Evolutionary conservation across 2,329 filamentous ascomycete species (phyloP), one percentile per base, ranked within the genome.

Genomic region (Cordyceps cateniannulata): DNA sequence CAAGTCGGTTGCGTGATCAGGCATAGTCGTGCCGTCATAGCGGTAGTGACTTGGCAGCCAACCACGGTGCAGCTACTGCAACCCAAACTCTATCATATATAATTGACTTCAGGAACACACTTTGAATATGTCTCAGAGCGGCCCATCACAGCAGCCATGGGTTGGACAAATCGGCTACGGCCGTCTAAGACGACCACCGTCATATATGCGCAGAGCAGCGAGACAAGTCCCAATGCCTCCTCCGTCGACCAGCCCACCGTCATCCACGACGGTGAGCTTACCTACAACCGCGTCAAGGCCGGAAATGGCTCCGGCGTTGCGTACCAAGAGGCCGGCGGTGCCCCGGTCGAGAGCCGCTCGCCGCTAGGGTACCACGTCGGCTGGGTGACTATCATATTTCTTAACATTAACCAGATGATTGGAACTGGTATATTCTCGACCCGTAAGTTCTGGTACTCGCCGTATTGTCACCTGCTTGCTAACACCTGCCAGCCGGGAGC

Each of bases 391-490:
- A 80, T 85, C 25, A 73, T 86, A 35, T 85, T 85, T 44, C 68
- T 87, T 58, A 87, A 87, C 62, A 69, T 87, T 45, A 83, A 81
- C 61, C 79, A 81, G 70, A 87, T 87, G 83, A 75, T 87, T 50
- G 85, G 85, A 1, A 86, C 83, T 0, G 84, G 84, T 51, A 79
- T 86, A n/a, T 86, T 84, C 61, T 87, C 84, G 0, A 87, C 85
- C 0, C 85, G 84, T 86, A 66, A 66, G 83, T 75, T 20, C n/a
- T n/a, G 16, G 5, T 40, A 10, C 12, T n/a, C 38, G 7, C 18
- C 38, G 3, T n/a, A 5, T 14, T 40, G 18, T 40, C 10, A 5
- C 6, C 6, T 10, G 16, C 14, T 40, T n/a, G 38, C 18, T 40
- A n/a, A 35, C 6, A 35, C 32, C 32, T 12, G 9, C 32, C 60